Base-by-base conservation (phyloP, 176 grass and related monocot genomes). In the Aegilops sharonensis region DNA sequence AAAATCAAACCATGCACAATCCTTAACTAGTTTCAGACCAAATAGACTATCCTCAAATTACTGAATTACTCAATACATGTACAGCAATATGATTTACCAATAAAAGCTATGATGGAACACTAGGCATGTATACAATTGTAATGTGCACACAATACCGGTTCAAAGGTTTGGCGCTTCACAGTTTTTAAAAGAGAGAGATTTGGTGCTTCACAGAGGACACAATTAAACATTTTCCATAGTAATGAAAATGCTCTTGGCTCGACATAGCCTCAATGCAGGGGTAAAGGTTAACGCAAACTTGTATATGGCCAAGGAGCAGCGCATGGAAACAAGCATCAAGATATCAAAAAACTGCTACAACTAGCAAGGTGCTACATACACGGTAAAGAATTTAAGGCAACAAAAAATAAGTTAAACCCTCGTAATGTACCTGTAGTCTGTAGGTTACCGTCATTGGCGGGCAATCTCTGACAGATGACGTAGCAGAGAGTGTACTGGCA, bases 381-480 rank as follows among this genome's bases (percentile, higher is more conserved):
- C 72, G 13, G 60, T 75, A 75, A 79, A 14, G 50, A 36, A 83
- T 31, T 8, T 8, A 68, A 68, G 32, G 43, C 50, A 65, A 87
- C 12, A 78, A 79, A 82, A 83, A 5, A 31, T 56, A 79, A 89
- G 25, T 25, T 21, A 60, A 75, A 65, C 1, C 45, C 27, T 37
- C 35, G 73, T 40, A 82, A 75, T 77, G 64, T 86, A 98, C 96
- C 96, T 98, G 96, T 48, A 98, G 84, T 79, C 96, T 93, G 80
- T 92, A 98, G 50, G 93, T 98, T 59, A 98, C 93, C 50, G 93
- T 94, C 96, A 98, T 98, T 84, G 96, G 96, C 1, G 90, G 91
- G 42, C 91, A 95, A 88, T 98, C 96, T 90, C 90, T 95, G 31
- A 85, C 59, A 64, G 90, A 89, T 89, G 91, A 75, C 48, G 82